Conservation (phyloP, 352 stramenopile species). For the Globisporangium perplexum region DNA sequence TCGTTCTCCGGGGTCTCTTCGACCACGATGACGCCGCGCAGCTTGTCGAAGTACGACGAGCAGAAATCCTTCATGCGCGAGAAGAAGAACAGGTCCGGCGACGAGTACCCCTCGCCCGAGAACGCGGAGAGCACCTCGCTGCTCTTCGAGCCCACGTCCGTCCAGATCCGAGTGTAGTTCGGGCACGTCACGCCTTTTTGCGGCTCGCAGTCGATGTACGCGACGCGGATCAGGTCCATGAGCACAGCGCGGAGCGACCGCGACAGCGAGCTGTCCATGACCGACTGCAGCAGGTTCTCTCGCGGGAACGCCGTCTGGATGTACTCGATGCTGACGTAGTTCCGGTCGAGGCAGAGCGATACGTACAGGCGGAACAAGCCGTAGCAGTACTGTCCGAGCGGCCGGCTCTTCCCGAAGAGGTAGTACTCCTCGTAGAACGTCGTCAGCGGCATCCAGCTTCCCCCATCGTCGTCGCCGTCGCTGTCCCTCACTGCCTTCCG, state of each 20-base stretch:
- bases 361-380: slow-evolving; percentile 63
- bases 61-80: slow-evolving; percentile 38
- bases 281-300: slow-evolving; percentile 36
- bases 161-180: slow-evolving; percentile 70
- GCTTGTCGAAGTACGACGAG: slow-evolving; percentile 31
- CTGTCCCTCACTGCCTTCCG: not conserved
- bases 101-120: slow-evolving; percentile 25
- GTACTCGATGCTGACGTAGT: slow-evolving; percentile 74
- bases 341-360: slow-evolving; percentile 65
- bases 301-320: slow-evolving; percentile 58
- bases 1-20: slow-evolving; percentile 61
- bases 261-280: slow-evolving; percentile 39
- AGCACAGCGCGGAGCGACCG: slow-evolving; percentile 58
- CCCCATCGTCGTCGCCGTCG: slow-evolving; percentile 6
- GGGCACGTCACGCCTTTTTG: slow-evolving; percentile 52
- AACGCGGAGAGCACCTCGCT: slow-evolving; percentile 25
- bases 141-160: slow-evolving; percentile 29
- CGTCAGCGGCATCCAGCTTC: slow-evolving; percentile 40
- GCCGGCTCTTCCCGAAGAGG: slow-evolving; percentile 30
- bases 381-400: slow-evolving; percentile 63
- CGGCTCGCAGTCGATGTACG: slow-evolving; percentile 67
- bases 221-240: slow-evolving; percentile 57
- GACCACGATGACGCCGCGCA: slow-evolving; percentile 38
- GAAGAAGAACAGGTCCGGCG: slow-evolving; percentile 45
- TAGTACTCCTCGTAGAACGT: slow-evolving; percentile 70